Evolutionary conservation across 2,329 filamentous ascomycete genomes (phyloP).

Genomic region (Nannizziopsis arthrosporioides): DNA sequence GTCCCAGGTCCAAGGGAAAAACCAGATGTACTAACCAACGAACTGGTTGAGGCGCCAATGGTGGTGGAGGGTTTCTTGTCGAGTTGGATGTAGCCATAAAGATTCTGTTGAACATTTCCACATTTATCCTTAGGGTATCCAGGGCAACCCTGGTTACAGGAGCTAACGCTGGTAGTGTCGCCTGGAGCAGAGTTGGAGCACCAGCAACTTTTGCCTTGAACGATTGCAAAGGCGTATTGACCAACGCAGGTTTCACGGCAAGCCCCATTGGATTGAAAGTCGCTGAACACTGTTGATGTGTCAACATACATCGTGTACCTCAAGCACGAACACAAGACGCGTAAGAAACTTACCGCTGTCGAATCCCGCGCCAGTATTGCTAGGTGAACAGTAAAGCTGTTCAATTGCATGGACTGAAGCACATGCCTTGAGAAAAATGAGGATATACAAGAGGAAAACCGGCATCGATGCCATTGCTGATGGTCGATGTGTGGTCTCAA

Average conservation of each 20-base stretch:
- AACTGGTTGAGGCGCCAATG: constrained; percentile 13
- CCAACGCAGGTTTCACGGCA: constrained; percentile 31
- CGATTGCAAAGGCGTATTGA: constrained; percentile 36
- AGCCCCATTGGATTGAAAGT: constrained; percentile 37
- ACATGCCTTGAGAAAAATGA: constrained; percentile 2
- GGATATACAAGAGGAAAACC: constrained; percentile 1
- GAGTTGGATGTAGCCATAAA: constrained; percentile 36
- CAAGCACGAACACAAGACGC: not conserved
- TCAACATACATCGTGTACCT: not conserved
- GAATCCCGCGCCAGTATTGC: constrained; percentile 35
- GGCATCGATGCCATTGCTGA: constrained; percentile 7
- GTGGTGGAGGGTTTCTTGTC: constrained; percentile 23
- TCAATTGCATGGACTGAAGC: constrained; percentile 15
- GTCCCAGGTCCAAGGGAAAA: constrained; percentile 6
- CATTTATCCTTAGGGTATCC: constrained; percentile 39
- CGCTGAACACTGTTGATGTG: constrained; percentile 24
- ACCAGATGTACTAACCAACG: constrained; percentile 14
- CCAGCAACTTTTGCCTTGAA: constrained; percentile 39
- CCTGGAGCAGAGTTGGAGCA: constrained; percentile 38
- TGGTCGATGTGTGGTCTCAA: not conserved
- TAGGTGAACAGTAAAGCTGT: constrained; percentile 33
- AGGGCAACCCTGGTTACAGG: constrained; percentile 35
- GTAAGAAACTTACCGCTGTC: constrained; percentile 25
- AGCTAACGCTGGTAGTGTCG: constrained; percentile 23
- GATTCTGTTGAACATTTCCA: constrained; percentile 28